phyloP scores from a whole-genome alignment of 129 eudicot species.

The Tagetes erecta region DNA sequence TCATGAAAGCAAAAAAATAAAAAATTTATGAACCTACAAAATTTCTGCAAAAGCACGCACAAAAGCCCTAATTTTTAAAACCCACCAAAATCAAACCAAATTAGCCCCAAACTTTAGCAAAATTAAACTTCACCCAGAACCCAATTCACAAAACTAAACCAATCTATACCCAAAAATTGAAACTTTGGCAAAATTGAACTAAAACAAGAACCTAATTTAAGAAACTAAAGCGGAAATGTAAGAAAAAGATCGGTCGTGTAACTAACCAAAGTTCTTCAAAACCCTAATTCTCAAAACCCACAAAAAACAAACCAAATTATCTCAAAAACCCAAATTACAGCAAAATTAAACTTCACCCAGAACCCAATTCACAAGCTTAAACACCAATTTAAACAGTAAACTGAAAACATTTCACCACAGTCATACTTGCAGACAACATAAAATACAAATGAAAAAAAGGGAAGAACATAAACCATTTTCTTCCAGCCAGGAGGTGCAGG shows the following conservation, averaged over 20 bases:
- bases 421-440: not conserved
- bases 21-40: not conserved
- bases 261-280: not conserved
- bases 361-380: slow-evolving; percentile 20
- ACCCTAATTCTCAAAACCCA: slow-evolving; percentile 8
- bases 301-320: slow-evolving; percentile 12
- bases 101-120: not conserved
- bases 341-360: slow-evolving; percentile 18
- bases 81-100: slow-evolving; percentile 13
- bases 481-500: slow-evolving; percentile 85
- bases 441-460: slow-evolving; percentile 20
- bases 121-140: slow-evolving; percentile 19
- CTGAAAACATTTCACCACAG: not conserved
- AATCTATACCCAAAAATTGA: not conserved
- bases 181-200: not conserved
- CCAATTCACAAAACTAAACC: slow-evolving; percentile 20
- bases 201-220: not conserved
- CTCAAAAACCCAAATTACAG: not conserved
- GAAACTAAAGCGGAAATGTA: not conserved
- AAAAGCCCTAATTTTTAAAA: slow-evolving; percentile 10
- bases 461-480: slow-evolving; percentile 53
- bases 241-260: not conserved
- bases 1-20: not conserved
- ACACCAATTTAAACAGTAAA: not conserved
- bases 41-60: not conserved